Evolutionary conservation across 169 alveolate genomes (phyloP), one percentile per base, ranked within the genome.

Genomic region (Toxoplasma gondii): DNA sequence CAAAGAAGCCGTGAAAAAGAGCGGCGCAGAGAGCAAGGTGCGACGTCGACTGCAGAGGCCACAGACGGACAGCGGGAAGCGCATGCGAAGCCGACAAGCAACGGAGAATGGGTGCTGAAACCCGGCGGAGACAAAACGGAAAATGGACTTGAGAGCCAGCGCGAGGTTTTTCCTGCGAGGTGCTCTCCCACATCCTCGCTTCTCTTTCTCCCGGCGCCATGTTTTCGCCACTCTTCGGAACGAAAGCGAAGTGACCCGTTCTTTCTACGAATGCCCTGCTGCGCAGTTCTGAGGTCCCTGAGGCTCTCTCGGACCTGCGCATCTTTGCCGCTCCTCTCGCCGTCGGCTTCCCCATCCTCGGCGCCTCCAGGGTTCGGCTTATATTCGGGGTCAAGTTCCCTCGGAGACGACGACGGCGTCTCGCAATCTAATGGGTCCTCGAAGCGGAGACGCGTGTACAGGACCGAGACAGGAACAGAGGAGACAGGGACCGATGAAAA

Each of bases 281-380:
- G 54, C 90, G 90, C 90, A 22, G 90, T 82, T 22, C 67, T 82
- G 64, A 38, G 90, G 34, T 19, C 49, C 22, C 86, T 78, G 12
- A 41, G 86, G 2, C 86, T 78, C 44, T 78, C 86, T 19, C 86
- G 86, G 44, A 36, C 86, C 22, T 78, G 86, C n/a, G 39, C 86
- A 1, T 19, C 86, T 19, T 45, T 78, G 27, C 27, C 86, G 22
- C 45, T 45, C 22, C 86, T 38, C 34, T 69, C 82, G 34, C 39
- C 82, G 34, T 69, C 82, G 34, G 5, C 82, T 69, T 17, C 82
- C 39, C 82, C 5, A 34, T 17, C 34, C 82, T 17, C 39, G 34
- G 43, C 82, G 5, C 19, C 39, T 22, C 7, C 43, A 9, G 82
- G 17, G 82, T 31, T 7, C 43, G 82, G 38, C 43, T 34, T 69